Conservation (phyloP, 257 asterid genomes). For the Rauvolfia tetraphylla region DNA sequence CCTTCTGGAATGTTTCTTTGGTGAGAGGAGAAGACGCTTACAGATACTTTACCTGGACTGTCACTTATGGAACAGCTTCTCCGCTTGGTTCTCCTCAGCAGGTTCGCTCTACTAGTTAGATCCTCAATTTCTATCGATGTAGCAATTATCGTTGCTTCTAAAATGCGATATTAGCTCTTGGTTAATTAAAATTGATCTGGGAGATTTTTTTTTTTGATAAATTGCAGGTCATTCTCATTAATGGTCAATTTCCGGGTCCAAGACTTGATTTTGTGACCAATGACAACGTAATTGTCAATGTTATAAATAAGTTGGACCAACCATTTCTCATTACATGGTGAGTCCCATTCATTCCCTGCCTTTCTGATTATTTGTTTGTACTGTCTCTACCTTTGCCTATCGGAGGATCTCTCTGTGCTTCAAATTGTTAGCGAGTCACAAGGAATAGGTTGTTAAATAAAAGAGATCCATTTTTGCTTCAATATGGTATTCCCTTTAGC, state of each 20-base stretch:
- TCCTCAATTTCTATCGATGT: background rate
- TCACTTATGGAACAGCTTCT: slow-evolving; percentile 73
- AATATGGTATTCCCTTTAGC: background rate
- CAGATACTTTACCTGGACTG: slow-evolving; percentile 78
- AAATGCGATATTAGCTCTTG: background rate
- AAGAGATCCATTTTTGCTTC: background rate
- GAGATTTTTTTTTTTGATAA: slow-evolving; percentile 11
- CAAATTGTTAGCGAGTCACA: background rate
- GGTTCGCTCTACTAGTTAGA: slow-evolving; percentile 31
- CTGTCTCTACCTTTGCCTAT: background rate
- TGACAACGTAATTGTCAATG: slow-evolving; percentile 75
- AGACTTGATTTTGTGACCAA: slow-evolving; percentile 76
- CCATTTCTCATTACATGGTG: slow-evolving; percentile 91
- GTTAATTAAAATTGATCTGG: background rate
- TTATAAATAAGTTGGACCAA: slow-evolving; percentile 72
- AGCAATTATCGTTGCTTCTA: background rate
- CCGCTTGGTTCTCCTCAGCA: slow-evolving; percentile 82
- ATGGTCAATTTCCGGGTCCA: slow-evolving; percentile 97
- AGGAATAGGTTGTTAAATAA: background rate
- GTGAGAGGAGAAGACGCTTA: slow-evolving; percentile 82
- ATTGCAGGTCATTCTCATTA: slow-evolving; percentile 82
- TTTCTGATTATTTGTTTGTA: background rate
- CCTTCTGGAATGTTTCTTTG: slow-evolving; percentile 37
- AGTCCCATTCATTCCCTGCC: slow-evolving; percentile 22
- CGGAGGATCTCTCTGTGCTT: background rate